Evolutionary conservation across 2,329 filamentous ascomycete species (phyloP).

Genomic region (Ceratocystis alfenasii): DNA sequence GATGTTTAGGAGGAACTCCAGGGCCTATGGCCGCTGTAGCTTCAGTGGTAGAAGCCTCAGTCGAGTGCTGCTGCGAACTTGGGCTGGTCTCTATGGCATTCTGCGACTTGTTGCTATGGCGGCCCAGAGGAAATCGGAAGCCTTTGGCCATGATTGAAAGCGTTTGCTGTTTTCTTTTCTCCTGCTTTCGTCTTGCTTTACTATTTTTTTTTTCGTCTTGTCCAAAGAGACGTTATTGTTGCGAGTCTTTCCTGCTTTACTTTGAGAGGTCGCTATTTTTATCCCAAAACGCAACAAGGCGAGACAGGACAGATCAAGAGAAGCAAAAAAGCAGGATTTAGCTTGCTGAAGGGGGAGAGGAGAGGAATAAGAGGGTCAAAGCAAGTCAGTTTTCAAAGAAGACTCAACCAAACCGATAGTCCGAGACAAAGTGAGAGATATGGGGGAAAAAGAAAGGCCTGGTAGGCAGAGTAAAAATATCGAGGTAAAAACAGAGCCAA

Average conservation of each 20-base stretch:
- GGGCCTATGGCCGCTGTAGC: conserved; percentile 24
- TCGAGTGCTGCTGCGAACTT: neutral
- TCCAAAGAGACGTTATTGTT: neutral
- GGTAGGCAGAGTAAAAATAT: neutral
- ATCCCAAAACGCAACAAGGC: conserved; percentile 6
- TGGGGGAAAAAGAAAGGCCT: conserved; percentile 20
- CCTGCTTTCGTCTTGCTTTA: neutral
- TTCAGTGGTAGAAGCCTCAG: conserved; percentile 1
- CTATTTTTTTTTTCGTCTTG: neutral
- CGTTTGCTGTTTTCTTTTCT: neutral
- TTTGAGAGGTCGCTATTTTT: neutral
- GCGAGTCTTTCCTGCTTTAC: neutral
- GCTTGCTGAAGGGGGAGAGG: neutral
- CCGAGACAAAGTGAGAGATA: conserved; percentile 14
- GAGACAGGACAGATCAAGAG: neutral
- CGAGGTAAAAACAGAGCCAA: neutral
- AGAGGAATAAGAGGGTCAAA: neutral
- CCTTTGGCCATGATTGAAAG: conserved; percentile 14
- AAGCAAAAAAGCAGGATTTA: neutral
- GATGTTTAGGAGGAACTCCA: neutral
- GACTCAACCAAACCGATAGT: neutral
- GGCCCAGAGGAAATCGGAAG: conserved; percentile 13
- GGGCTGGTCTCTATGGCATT: conserved; percentile 15
- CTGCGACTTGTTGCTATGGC: conserved; percentile 18
- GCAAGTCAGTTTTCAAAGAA: neutral